phyloP scores from a whole-genome alignment of 495 filamentous ascomycete species.

The Hypomontagnella submonticulosa region DNA sequence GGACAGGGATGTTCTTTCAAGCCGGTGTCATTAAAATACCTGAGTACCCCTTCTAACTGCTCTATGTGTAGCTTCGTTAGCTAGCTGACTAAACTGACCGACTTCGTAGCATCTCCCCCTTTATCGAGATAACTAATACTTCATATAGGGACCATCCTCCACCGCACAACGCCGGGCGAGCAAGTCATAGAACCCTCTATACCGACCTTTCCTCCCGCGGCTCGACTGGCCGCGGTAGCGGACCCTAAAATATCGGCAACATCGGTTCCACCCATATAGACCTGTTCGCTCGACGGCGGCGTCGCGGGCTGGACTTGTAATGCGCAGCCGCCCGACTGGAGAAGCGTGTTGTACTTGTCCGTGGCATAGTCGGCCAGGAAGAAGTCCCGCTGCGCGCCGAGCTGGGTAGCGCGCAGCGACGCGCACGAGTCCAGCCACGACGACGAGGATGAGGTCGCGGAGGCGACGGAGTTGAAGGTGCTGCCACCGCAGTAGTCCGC shows the following conservation, averaged over 20 bases:
- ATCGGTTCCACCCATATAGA: slow-evolving; percentile 32
- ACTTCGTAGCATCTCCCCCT: not conserved
- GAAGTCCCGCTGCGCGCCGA: slow-evolving; percentile 24
- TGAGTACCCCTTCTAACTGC: no score
- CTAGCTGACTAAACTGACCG: not conserved
- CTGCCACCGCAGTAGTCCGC: slow-evolving; percentile 36
- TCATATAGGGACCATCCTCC: slow-evolving; percentile 31
- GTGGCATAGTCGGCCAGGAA: slow-evolving; percentile 34
- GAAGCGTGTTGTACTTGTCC: slow-evolving; percentile 32
- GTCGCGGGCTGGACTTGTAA: slow-evolving; percentile 35
- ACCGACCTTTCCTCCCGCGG: slow-evolving; percentile 16
- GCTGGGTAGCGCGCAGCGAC: slow-evolving; percentile 13
- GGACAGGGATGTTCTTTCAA: not conserved
- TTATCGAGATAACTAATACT: not conserved
- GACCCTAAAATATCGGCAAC: slow-evolving; percentile 25
- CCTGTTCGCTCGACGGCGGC: slow-evolving; percentile 35
- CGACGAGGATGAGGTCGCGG: not conserved
- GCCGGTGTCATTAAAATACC: no score
- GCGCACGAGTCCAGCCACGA: slow-evolving; percentile 33
- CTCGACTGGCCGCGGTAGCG: slow-evolving; percentile 15
- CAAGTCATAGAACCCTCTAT: slow-evolving; percentile 37
- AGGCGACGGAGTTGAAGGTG: slow-evolving; percentile 17
- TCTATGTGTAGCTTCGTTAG: not conserved
- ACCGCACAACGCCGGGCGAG: slow-evolving; percentile 30
- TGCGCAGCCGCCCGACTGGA: slow-evolving; percentile 18